Percentiles rank a stretch among this genome's conserved stretches.
These are phyloP conservation scores for Penicillium subrubescens DNA, from an alignment of 495 filamentous ascomycete species.

Conservation along the genomic window DNA sequence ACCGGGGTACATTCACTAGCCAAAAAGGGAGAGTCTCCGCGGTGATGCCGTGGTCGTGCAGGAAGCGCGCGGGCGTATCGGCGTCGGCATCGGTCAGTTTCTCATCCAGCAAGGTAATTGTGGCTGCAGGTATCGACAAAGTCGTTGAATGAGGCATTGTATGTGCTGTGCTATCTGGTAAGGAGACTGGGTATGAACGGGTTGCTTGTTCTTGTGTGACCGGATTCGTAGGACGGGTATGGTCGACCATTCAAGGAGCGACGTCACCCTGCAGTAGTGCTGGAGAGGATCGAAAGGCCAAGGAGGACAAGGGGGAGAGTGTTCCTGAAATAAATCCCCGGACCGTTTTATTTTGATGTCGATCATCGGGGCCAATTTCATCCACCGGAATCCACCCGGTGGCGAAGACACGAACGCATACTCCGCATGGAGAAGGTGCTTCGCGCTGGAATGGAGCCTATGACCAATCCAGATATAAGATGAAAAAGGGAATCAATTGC, in stretches of 20 bases:
- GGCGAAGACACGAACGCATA: neutral
- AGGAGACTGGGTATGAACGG: neutral
- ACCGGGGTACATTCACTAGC: conserved; percentile 72
- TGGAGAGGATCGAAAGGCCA: neutral
- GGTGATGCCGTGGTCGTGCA: conserved; percentile 7
- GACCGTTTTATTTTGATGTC: conserved; percentile 9
- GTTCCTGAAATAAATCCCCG: conserved; percentile 6
- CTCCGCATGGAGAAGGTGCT: neutral
- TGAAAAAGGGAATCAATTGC: neutral
- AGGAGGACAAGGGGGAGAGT: neutral
- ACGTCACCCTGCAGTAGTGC: conserved; percentile 22
- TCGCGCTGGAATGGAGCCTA: neutral
- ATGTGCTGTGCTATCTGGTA: neutral
- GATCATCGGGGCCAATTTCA: conserved; percentile 16
- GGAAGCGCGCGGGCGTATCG: conserved; percentile 13
- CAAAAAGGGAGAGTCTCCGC: conserved; percentile 65
- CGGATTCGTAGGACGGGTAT: neutral
- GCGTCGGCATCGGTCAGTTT: conserved; percentile 26
- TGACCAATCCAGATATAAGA: neutral
- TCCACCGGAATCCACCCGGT: conserved; percentile 18
- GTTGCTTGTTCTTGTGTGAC: neutral
- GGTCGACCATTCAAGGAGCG: neutral
- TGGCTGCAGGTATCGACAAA: conserved; percentile 25
- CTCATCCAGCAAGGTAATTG: conserved; percentile 29
- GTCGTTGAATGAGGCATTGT: conserved; percentile 19